Base-by-base conservation (phyloP, 2,329 filamentous ascomycete species). In the Penicillium vulpinum region DNA sequence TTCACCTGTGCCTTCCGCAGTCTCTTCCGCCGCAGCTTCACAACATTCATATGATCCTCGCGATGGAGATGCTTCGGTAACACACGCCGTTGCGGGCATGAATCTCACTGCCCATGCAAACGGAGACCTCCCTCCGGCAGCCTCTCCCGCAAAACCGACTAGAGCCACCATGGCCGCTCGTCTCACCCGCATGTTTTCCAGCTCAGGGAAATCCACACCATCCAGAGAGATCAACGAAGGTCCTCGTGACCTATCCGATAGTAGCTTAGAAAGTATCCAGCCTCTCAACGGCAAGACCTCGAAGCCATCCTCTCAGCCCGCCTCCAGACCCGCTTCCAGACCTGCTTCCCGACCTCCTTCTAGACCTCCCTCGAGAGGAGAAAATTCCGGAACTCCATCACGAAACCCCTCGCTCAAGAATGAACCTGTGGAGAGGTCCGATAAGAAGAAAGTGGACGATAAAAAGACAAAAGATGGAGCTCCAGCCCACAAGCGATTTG, bases 401-500 rank as follows among this genome's bases (percentile, higher is more conserved):
- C 68, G 72, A 48, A 73, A 74, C 57, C 66, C 70, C 2, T 74
- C 73, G 1, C 61, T 68, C 6, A 75, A 71, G 57, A 70, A 63
- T 15, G 69, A 68, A 33, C 67, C 65, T 9, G 56, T 57, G 41
- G 69, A 75, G 8, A 72, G 64, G 39, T 43, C 57, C 51, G 33
- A 62, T 49, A 67, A 67, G 69, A 68, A 67, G 57, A 73, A 73
- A 52, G 24, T 61, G 9, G 48, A 43, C 38, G 60, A 61, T 55
- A 75, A 74, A 50, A 71, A 76, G 41, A 57, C 68, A 39, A 75
- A 76, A 60, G 73, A 76, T 47, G 65, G 66, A 40, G 58, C 63
- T 4, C 44, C 49, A n/a, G 59, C 62, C 2, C 66, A 74, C 58
- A 78, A 75, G 61, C 74, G 85, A 36, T 89, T 87, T 70, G 85